phyloP scores from a whole-genome alignment of 441 rosid genomes.

The Eugenia klotzschiana region DNA sequence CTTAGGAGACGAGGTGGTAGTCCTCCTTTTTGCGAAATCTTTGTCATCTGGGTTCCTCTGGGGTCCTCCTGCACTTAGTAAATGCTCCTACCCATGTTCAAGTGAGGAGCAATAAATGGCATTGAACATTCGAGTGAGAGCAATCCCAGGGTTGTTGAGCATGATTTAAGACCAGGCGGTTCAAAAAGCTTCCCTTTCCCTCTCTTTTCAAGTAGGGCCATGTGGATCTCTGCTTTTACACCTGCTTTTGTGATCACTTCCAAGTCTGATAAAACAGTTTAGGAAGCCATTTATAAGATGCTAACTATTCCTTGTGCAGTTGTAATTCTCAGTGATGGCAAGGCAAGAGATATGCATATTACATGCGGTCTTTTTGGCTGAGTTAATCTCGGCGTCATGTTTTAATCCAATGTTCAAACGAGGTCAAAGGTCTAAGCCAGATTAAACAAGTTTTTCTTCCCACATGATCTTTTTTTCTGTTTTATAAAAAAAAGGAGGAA shows the following conservation, averaged over 20 bases:
- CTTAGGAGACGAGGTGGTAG: background rate
- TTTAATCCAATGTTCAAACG: background rate
- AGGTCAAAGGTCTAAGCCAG: background rate
- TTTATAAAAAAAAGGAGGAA: background rate
- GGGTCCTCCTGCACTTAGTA: background rate
- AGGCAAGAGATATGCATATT: background rate
- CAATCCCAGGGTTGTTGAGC: background rate
- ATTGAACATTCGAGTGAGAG: background rate
- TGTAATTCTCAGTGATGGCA: background rate
- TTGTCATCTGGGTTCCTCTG: background rate
- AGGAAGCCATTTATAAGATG: background rate
- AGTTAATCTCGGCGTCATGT: background rate
- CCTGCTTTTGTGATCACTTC: background rate
- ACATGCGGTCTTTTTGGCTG: background rate
- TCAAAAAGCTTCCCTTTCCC: background rate
- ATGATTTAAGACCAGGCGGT: background rate
- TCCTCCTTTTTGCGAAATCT: background rate
- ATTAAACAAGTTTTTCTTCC: background rate
- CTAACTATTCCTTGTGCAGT: background rate
- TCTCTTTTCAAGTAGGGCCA: background rate
- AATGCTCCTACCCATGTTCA: background rate
- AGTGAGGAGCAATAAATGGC: background rate
- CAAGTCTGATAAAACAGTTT: background rate
- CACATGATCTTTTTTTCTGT: background rate
- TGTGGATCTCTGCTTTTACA: background rate